Conservation (phyloP, 2,329 filamentous ascomycete genomes). For the Sclerotiophoma versabilis region DNA sequence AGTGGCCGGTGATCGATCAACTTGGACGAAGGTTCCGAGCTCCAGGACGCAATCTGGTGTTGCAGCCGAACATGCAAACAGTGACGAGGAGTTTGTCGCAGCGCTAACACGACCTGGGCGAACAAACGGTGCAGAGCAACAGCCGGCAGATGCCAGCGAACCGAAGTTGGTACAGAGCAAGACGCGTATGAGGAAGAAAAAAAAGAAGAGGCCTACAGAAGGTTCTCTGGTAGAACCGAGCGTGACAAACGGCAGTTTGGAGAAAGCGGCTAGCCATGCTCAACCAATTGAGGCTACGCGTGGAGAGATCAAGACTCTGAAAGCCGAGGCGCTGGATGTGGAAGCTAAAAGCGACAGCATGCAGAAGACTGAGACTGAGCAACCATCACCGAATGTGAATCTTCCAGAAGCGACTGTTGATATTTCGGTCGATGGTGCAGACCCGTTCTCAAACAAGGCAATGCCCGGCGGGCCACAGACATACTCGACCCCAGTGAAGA, state of each 20-base stretch:
- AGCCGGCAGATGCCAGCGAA: conserved; percentile 9
- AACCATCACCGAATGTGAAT: background rate
- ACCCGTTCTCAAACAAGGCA: background rate
- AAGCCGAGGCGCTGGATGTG: background rate
- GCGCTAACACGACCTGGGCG: background rate
- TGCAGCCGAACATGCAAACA: background rate
- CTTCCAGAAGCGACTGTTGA: background rate
- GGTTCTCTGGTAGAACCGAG: background rate
- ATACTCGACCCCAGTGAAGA: background rate
- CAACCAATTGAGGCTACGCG: background rate
- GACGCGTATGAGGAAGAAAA: conserved; percentile 45
- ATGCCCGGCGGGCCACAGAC: background rate
- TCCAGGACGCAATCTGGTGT: background rate
- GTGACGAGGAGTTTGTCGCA: conserved; percentile 1
- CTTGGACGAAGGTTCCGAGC: conserved; percentile 9
- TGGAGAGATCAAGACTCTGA: background rate
- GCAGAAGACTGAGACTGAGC: background rate
- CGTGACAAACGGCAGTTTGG: background rate
- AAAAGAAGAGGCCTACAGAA: conserved; percentile 35
- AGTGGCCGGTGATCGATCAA: background rate
- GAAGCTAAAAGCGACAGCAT: background rate
- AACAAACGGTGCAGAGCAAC: background rate
- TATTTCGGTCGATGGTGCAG: background rate
- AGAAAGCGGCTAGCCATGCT: background rate
- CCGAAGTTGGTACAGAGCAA: conserved; percentile 45